Evolutionary conservation across 2,329 filamentous ascomycete genomes (phyloP).

Genomic region (Trichophaea hybrida): DNA sequence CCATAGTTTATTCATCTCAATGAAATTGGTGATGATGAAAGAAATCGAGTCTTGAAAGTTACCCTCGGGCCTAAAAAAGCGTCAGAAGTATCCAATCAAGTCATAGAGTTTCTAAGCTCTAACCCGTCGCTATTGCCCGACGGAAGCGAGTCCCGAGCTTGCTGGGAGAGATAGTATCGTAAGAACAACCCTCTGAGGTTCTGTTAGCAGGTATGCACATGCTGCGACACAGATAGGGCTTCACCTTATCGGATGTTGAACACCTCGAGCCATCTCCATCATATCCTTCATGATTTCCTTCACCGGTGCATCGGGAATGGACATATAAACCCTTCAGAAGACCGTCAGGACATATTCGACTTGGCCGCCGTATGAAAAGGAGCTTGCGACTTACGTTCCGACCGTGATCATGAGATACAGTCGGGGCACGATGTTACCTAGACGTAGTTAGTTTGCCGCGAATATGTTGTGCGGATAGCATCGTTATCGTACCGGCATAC

Average conservation of each 20-base stretch:
- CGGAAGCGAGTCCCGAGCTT: constrained; percentile 80
- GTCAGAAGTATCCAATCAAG: constrained; percentile 5
- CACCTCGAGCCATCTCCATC: constrained; percentile 99
- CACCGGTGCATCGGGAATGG: constrained; percentile 90
- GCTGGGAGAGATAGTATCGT: constrained; percentile 88
- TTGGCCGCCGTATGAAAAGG: not conserved
- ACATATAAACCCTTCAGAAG: constrained; percentile 69
- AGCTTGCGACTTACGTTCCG: constrained; percentile 44
- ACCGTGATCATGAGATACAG: constrained; percentile 99
- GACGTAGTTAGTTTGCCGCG: constrained; percentile 38
- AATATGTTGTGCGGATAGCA: not conserved
- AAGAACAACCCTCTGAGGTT: constrained; percentile 57
- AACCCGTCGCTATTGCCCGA: constrained; percentile 58
- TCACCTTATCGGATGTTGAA: constrained; percentile 80
- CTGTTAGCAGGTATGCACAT: constrained; percentile 3
- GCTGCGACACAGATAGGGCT: not conserved
- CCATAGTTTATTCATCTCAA: constrained; percentile 99
- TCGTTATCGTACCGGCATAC: constrained; percentile 25
- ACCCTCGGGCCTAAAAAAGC: constrained; percentile 55
- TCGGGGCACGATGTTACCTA: constrained; percentile 90
- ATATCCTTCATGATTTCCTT: constrained; percentile 99
- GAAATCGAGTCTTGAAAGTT: constrained; percentile 96
- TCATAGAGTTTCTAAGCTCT: not conserved
- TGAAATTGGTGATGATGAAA: constrained; percentile 95
- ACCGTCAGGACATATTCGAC: not conserved